Evolutionary conservation across 345 rosid species (phyloP).

Genomic region (Rhizophora apiculata): DNA sequence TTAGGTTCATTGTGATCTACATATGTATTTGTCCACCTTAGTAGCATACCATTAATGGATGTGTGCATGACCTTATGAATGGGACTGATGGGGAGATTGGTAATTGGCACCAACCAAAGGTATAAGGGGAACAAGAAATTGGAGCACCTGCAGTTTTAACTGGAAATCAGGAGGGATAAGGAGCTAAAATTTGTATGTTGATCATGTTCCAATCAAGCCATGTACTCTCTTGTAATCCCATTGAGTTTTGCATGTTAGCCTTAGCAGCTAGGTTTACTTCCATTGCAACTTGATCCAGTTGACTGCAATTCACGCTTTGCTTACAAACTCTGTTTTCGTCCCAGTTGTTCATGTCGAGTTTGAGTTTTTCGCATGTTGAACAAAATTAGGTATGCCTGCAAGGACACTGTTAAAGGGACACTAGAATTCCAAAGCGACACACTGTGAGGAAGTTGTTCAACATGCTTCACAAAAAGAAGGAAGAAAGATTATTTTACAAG

Average conservation of each 20-base stretch:
- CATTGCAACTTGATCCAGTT: no score
- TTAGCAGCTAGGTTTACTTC: no score
- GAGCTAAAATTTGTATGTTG: no score
- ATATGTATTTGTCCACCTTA: not conserved
- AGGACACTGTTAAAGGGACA: not conserved
- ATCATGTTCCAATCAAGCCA: no score
- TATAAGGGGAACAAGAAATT: no score
- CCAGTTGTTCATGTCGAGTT: not conserved
- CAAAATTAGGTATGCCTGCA: not conserved
- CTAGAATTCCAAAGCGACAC: slow-evolving; percentile 4
- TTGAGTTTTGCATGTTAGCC: no score
- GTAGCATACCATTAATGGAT: not conserved
- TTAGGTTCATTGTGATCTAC: slow-evolving; percentile 4
- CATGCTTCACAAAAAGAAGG: not conserved
- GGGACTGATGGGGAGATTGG: no score
- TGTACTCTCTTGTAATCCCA: no score
- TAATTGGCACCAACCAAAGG: no score
- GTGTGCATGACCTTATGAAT: not conserved
- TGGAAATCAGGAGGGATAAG: no score
- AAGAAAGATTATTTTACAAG: no score
- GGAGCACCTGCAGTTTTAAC: no score
- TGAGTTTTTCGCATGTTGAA: not conserved
- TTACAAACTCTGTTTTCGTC: slow-evolving; percentile 1
- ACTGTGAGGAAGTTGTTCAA: slow-evolving; percentile 1
- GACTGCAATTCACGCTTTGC: not conserved